Evolutionary conservation across 139 green algal species (phyloP), one percentile per base, ranked within the genome.

Genomic region (Chlamydomonas schloesseri): DNA sequence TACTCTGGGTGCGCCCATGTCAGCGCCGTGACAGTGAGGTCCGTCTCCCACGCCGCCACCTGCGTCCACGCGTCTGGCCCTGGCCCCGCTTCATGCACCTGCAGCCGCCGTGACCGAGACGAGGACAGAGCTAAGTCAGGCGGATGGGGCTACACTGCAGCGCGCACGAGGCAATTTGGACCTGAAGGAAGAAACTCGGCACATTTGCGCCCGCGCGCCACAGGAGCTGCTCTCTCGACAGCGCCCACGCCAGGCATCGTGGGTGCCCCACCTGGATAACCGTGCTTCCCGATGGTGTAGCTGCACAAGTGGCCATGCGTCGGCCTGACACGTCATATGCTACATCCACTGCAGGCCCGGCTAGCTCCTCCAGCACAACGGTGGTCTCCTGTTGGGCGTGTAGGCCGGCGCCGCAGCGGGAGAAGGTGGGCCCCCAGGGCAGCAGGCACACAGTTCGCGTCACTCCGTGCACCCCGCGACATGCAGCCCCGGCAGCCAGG

Each of bases 1-100:
- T 65, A 86, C 64, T 92, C 89, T 0, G 82, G 86, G 46, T 92
- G 81, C 14, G 86, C 85, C 89, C 89, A 92, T 15, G 82, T 76
- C 42, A 92, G 77, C 28, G 69, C 28, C 28, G 68, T 53, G 1
- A 89, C 60, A 17, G 26, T 2, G 60, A 69, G 24, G 36, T 79
- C 81, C 14, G 53, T 71, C 9, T 71, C 26, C 81, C 81, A 87
- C 24, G 53, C 28, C 0, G 81, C 69, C 53, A 87, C 81, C 36
- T 62, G 69, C 24, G 53, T 34, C 69, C 69, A 87, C 46, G 17
- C 17, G 15, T 79, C 28, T 2, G 68, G 55, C 33, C 34, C 55
- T 2, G 69, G 47, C 28, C 69, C 29, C 33, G 11, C 34, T 29
- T 87, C 69, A 26, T 62, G 29, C 26, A 79, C 81, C 81, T 87